These are phyloP conservation scores for Colletotrichum nymphaeae DNA, from an alignment of 2,329 filamentous ascomycete species.

Conservation along the genomic window DNA sequence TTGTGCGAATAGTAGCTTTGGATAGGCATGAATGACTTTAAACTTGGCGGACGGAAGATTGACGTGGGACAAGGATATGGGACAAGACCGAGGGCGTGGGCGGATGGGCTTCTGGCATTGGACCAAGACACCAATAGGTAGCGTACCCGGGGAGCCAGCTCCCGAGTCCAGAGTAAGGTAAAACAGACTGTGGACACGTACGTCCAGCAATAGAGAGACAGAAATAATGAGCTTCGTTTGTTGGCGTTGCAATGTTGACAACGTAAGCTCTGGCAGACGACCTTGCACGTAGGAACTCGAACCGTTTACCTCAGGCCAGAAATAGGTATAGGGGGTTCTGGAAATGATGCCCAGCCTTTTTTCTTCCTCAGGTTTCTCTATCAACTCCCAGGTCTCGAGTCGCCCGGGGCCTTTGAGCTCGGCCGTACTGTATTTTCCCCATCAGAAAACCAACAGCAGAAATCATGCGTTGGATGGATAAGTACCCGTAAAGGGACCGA, in stretches of 20 bases:
- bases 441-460: background rate
- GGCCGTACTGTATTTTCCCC: background rate
- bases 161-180: background rate
- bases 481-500: constrained; percentile 3
- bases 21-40: background rate
- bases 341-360: background rate
- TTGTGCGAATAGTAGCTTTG: background rate
- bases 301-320: background rate
- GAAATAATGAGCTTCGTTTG: background rate
- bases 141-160: background rate
- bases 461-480: background rate
- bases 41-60: background rate
- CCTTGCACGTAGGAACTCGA: background rate
- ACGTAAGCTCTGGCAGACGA: background rate
- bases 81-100: constrained; percentile 11
- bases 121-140: constrained; percentile 19
- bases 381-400: background rate
- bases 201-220: background rate
- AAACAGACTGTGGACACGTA: no score
- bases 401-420: background rate
- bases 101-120: constrained; percentile 17
- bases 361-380: background rate
- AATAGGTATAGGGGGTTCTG: background rate
- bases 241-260: background rate
- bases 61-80: background rate